Base-by-base conservation (phyloP, 2,329 filamentous ascomycete genomes). In the Penicillium sp. region DNA sequence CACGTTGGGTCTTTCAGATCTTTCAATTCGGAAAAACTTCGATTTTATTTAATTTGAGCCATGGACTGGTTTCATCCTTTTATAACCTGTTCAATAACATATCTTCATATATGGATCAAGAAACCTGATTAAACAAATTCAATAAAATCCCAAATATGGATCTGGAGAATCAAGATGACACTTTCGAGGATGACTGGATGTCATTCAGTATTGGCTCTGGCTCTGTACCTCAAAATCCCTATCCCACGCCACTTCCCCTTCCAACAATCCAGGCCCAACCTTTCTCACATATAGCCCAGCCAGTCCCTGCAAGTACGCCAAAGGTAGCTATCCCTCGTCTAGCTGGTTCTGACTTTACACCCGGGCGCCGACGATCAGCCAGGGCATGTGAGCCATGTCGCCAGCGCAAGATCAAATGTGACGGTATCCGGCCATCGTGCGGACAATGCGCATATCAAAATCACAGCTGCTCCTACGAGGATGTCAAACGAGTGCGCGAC, bases 321-420 rank as follows among this genome's bases (percentile, higher is more conserved):
- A 72, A 71, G 45, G 67, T 72, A 31, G 60, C 70, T 1, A 72
- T 72, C 13, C 70, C 70, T 1, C 68, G 70, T 6, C 50, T 66
- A 9, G 56, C 65, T 2, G 50, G 58, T 2, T 31, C 59, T n/a
- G 64, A 63, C 22, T 55, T 57, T 0, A 50, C 55, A 2, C 63
- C 63, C 14, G 53, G 44, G 29, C 67, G 69, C 34, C 66, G 65
- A 9, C 69, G 70, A 7, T 71, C 70, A 8, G 63, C 65, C 0
- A 65, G 69, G 5, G 72, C 74, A 31, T 72, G 71, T 34, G 72
- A 76, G 62, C 60, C 71, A 6, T 74, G 71, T 55, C 66, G 71
- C 18, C 63, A 65, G 44, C 68, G 71, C 14, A 73, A 73, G 53
- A 69, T 70, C 47, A 74, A 73, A 56, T 74, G 71, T 31, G 71